Evolutionary conservation across 2,329 filamentous ascomycete species (phyloP).

Genomic region (Conoideocrella luteorostrata): DNA sequence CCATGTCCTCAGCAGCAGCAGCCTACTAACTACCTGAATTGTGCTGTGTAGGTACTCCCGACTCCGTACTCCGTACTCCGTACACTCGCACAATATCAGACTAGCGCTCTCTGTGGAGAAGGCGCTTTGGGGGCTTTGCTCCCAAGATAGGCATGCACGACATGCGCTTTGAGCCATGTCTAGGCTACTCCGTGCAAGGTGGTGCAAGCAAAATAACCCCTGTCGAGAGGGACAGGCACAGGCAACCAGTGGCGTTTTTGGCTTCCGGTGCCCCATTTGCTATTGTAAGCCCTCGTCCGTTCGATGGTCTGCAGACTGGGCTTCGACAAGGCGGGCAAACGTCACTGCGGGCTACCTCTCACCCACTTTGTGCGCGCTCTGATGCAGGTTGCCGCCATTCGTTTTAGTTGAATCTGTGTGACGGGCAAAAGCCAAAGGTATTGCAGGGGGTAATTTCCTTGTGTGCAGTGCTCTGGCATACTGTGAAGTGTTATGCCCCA

Average conservation of each 20-base stretch:
- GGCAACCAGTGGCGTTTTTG: not conserved
- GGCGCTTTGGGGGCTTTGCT: not conserved
- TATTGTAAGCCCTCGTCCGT: not conserved
- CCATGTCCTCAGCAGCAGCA: not conserved
- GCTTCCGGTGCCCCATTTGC: not conserved
- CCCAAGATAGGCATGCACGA: not conserved
- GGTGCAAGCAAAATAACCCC: not conserved
- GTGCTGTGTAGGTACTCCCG: too few species aligned
- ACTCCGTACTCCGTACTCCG: not conserved
- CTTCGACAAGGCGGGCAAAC: not conserved
- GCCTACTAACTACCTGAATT: too few species aligned
- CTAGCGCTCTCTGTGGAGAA: constrained; percentile 5
- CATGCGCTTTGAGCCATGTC: constrained; percentile 5
- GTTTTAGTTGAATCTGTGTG: constrained; percentile 4
- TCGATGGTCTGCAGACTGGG: too few species aligned
- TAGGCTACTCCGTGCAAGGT: not conserved
- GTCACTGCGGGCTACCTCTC: constrained; percentile 1
- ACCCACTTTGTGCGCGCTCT: constrained; percentile 3
- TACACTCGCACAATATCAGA: not conserved
- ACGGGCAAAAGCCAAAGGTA: constrained; percentile 1
- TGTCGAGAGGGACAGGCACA: not conserved
- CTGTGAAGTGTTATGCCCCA: not conserved
- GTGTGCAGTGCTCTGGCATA: not conserved
- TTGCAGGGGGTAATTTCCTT: not conserved
- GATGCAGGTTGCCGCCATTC: constrained; percentile 9